phyloP scores from a whole-genome alignment of 208 protist genomes.

The Lotmaria passim region DNA sequence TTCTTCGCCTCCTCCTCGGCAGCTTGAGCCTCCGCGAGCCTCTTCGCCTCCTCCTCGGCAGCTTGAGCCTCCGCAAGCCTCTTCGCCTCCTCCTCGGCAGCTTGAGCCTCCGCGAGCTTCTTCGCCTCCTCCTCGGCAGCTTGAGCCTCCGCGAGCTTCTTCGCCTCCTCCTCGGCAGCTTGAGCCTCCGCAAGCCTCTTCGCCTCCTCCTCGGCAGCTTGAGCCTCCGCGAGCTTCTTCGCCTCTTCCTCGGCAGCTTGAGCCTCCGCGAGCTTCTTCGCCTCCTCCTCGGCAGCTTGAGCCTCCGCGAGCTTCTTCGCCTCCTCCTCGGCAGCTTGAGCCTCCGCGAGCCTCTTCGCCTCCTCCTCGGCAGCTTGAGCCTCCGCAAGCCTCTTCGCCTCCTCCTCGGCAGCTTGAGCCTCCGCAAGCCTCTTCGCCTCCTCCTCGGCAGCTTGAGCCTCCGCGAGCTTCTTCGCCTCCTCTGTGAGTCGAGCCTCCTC shows the following conservation, averaged over 20 bases:
- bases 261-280: background rate
- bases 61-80: background rate
- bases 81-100: background rate
- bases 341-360: background rate
- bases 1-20: background rate
- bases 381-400: background rate
- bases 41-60: conserved; percentile 14
- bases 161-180: background rate
- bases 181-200: background rate
- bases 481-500: background rate
- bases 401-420: background rate
- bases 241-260: background rate
- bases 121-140: background rate
- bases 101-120: conserved; percentile 1
- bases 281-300: background rate
- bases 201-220: conserved; percentile 7
- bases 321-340: conserved; percentile 6
- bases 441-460: conserved; percentile 5
- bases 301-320: conserved; percentile 9
- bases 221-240: background rate
- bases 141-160: background rate
- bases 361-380: conserved; percentile 6
- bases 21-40: conserved; percentile 1
- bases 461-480: background rate
- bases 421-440: background rate